Evolutionary conservation across 1,284 basidiomycete genomes (phyloP).

Genomic region (Ustilago xerochloae): DNA sequence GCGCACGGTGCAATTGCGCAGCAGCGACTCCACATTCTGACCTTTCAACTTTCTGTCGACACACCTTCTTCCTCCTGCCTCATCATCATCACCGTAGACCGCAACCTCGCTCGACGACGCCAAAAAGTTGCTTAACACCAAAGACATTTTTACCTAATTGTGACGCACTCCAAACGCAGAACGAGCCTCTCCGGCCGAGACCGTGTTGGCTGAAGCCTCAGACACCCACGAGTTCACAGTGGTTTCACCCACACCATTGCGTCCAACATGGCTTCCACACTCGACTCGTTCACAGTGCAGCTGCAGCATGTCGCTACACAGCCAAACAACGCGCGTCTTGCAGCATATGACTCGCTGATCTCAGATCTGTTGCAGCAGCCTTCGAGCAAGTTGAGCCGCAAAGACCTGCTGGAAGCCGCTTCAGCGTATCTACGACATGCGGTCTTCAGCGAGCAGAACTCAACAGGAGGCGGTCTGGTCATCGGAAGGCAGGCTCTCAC

Average conservation of each 20-base stretch:
- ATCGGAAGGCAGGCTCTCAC: conserved; percentile 84
- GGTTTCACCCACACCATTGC: too few relatives aligned
- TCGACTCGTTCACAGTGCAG: conserved; percentile 21
- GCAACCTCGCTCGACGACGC: too few relatives aligned
- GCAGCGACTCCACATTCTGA: conserved; percentile 1
- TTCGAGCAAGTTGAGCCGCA: conserved; percentile 14
- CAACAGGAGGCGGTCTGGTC: conserved; percentile 76
- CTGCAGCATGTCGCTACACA: conserved; percentile 38
- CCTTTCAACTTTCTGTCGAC: neutral
- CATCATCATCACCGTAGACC: neutral
- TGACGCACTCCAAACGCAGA: too few relatives aligned
- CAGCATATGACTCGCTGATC: conserved; percentile 29
- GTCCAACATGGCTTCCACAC: conserved; percentile 22
- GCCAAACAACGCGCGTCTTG: conserved; percentile 26
- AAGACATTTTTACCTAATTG: too few relatives aligned
- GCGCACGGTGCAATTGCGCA: conserved; percentile 6
- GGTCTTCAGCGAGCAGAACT: conserved; percentile 77
- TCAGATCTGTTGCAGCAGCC: conserved; percentile 28
- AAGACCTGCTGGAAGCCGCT: conserved; percentile 24
- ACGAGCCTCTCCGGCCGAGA: too few relatives aligned
- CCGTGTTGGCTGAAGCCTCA: too few relatives aligned
- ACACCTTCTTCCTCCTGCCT: neutral
- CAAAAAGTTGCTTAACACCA: too few relatives aligned
- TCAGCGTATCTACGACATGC: conserved; percentile 77
- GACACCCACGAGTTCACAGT: neutral